These are phyloP conservation scores for Trypanosoma cruzi DNA, from an alignment of 208 protist species.

Conservation along the genomic window DNA sequence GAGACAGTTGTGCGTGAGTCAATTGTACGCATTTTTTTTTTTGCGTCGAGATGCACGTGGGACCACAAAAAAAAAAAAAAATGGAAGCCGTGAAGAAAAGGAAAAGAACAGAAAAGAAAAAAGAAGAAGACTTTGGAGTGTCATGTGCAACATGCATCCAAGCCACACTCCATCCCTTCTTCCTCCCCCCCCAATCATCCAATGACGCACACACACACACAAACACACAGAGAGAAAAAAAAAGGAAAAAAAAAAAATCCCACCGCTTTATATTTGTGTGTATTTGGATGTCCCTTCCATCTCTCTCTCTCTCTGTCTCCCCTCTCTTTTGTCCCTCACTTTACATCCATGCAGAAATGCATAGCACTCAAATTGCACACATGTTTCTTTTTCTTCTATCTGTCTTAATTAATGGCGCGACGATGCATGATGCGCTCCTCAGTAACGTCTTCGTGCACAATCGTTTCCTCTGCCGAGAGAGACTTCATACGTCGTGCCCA, in stretches of 20 bases:
- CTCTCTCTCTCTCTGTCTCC: not conserved
- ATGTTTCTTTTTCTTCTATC: not conserved
- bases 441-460: constrained; percentile 70
- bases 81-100: not conserved
- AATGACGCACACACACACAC: too few species aligned
- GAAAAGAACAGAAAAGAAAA: too few species aligned
- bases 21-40: too few species aligned
- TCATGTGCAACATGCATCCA: too few species aligned
- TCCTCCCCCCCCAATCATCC: not conserved
- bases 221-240: constrained; percentile 4
- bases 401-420: constrained; percentile 25
- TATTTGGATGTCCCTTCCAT: not conserved
- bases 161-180: too few species aligned
- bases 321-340: not conserved
- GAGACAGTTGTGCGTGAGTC: too few species aligned
- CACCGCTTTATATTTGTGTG: not conserved
- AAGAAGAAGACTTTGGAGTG: too few species aligned
- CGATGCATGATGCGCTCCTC: constrained; percentile 67
- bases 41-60: too few species aligned
- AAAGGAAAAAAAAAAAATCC: not conserved
- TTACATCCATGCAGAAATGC: not conserved
- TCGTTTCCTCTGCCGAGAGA: constrained; percentile 66
- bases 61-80: too few species aligned
- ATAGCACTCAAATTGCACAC: not conserved
- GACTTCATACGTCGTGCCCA: constrained; percentile 69